Conservation (phyloP, 2,329 filamentous ascomycete genomes). For the Monilinia polystroma region DNA sequence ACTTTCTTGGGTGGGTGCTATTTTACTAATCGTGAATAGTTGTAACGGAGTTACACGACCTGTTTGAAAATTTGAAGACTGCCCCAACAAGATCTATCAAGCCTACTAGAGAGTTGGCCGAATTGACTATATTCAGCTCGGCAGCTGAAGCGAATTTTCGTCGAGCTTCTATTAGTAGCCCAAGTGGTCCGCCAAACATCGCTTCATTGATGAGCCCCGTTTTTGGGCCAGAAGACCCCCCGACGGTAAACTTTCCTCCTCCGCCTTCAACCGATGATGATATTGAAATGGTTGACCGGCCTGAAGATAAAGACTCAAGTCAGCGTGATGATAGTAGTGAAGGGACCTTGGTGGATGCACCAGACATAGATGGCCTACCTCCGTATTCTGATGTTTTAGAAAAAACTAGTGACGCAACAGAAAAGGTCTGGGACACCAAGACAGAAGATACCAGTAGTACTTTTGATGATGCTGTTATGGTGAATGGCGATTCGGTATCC, state of each 20-base stretch:
- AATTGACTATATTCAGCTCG: conserved; percentile 69
- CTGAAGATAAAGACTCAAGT: conserved; percentile 31
- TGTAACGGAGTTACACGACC: conserved; percentile 65
- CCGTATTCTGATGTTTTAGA: conserved; percentile 25
- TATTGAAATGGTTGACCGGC: conserved; percentile 40
- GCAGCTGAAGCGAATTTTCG: conserved; percentile 54
- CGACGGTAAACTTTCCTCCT: conserved; percentile 26
- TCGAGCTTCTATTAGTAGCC: conserved; percentile 47
- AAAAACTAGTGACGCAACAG: background rate
- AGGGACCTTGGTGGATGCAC: conserved; percentile 42
- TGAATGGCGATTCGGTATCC: conserved; percentile 39
- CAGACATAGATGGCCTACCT: conserved; percentile 28
- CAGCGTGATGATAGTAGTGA: conserved; percentile 42
- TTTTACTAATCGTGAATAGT: conserved; percentile 50
- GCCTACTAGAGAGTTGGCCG: conserved; percentile 75
- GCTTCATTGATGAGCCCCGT: conserved; percentile 33
- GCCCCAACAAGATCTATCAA: conserved; percentile 61
- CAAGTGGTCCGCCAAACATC: conserved; percentile 35
- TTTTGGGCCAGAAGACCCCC: conserved; percentile 36
- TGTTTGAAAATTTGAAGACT: conserved; percentile 70
- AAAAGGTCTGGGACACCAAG: conserved; percentile 6
- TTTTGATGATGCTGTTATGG: conserved; percentile 37
- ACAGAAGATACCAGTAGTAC: conserved; percentile 16
- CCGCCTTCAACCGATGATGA: conserved; percentile 32
- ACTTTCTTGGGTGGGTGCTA: conserved; percentile 17